phyloP scores from a whole-genome alignment of 108 stramenopile species.

The Licmophora abbreviata region DNA sequence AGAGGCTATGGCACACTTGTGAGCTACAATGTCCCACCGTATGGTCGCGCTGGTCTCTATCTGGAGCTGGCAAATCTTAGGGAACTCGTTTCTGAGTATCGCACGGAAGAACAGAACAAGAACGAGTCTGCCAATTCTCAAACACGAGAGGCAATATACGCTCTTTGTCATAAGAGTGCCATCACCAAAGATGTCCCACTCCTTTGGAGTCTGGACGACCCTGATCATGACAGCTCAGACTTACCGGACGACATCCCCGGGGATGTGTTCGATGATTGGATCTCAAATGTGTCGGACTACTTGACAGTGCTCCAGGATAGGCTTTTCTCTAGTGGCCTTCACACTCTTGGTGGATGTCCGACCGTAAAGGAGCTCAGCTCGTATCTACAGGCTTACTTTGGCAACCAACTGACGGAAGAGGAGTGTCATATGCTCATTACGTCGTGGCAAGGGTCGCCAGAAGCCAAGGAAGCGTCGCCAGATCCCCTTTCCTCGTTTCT shows the following conservation, averaged over 20 bases:
- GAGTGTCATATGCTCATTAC: conserved; percentile 23
- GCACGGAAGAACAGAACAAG: conserved; percentile 22
- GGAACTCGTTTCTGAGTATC: conserved; percentile 71
- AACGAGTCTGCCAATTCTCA: conserved; percentile 19
- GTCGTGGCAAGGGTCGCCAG: not conserved
- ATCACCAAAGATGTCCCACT: conserved; percentile 44
- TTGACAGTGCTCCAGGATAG: conserved; percentile 52
- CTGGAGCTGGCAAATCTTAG: conserved; percentile 74
- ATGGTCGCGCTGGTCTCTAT: conserved; percentile 75
- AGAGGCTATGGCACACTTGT: conserved; percentile 80
- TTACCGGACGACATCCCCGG: conserved; percentile 12
- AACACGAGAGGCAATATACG: conserved; percentile 38
- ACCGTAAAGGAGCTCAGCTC: conserved; percentile 44
- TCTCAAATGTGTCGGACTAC: conserved; percentile 36
- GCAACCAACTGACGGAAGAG: conserved; percentile 36
- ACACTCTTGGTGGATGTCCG: conserved; percentile 42
- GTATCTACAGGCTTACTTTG: conserved; percentile 52
- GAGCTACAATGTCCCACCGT: conserved; percentile 82
- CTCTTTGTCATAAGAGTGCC: conserved; percentile 28
- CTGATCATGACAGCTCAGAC: conserved; percentile 3
- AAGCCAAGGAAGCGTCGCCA: not conserved
- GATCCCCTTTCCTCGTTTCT: conserved; percentile 9
- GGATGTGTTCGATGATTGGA: conserved; percentile 37
- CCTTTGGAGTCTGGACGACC: no score
- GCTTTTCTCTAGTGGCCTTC: conserved; percentile 65